Percentiles rank a stretch among this genome's conserved stretches.
Evolutionary conservation across 1,284 basidiomycete genomes (phyloP).

Genomic region (Microbotryum intermedium): DNA sequence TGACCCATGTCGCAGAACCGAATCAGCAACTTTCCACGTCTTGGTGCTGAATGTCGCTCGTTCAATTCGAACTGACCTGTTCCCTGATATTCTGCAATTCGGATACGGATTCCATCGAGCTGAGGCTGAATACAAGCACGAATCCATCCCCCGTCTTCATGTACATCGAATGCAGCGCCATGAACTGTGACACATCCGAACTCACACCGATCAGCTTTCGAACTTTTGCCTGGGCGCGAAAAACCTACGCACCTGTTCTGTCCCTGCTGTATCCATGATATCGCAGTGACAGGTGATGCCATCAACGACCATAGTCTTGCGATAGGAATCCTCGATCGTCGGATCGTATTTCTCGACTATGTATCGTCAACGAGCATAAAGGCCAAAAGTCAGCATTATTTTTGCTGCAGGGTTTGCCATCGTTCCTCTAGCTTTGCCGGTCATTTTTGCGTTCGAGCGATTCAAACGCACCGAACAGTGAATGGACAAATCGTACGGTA

Average conservation of each 20-base stretch:
- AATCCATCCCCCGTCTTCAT: constrained; percentile 56
- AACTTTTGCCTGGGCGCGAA: not conserved
- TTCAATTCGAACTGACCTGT: not conserved
- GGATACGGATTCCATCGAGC: constrained; percentile 62
- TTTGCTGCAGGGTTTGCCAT: too few species aligned
- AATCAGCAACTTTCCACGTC: not conserved
- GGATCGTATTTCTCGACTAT: constrained; percentile 33
- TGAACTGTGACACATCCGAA: constrained; percentile 26
- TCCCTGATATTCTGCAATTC: constrained; percentile 56
- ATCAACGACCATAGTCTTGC: constrained; percentile 41
- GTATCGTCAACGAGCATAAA: not conserved
- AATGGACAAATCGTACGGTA: constrained; percentile 60
- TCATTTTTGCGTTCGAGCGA: too few species aligned
- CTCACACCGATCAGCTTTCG: not conserved
- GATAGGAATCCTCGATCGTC: constrained; percentile 42
- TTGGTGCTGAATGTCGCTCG: not conserved
- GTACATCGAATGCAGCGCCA: constrained; percentile 37
- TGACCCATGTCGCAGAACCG: constrained; percentile 57
- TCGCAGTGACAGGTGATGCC: constrained; percentile 53
- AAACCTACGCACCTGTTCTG: constrained; percentile 53
- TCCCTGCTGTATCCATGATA: constrained; percentile 79
- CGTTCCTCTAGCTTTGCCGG: too few species aligned
- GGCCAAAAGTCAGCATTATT: constrained; percentile 38
- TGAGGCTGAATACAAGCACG: constrained; percentile 72
- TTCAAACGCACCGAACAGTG: constrained; percentile 59